Base-by-base conservation (phyloP, 2,329 filamentous ascomycete species). In the Fusarium pseudoanthophilum region DNA sequence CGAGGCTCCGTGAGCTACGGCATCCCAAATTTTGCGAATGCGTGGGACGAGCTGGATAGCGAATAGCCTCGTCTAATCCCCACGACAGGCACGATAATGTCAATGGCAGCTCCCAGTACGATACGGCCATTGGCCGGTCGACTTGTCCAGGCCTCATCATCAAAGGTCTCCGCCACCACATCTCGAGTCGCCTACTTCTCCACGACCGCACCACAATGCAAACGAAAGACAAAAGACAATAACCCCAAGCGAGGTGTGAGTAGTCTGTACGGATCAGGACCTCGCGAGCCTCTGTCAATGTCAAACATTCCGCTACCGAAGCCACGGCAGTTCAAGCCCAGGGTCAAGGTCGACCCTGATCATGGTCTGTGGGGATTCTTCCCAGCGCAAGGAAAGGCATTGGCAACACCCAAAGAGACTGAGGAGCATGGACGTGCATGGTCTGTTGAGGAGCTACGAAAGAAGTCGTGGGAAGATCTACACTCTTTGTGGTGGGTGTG, bases 321-420 rank as follows among this genome's bases (percentile, higher is more conserved):
- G 79, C 95, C 96, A 11, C 80, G 80, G 68, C 86, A 92, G 63
- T 87, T 87, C 69, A 87, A 90, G 79, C 89, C 89, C 60, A 81
- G 85, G 52, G 81, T 92, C 37, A 81, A 88, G 71, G 88, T 87
- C 46, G 92, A 94, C 79, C 87, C 90, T 34, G 84, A 95, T 74
- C 96, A 99, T 83, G 95, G 95, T 36, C 91, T 99, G 16, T 98
- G 93, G 92, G 92, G 90, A 2, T 99, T 99, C 84, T 98, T 99
- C 84, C 90, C 92, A 78, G 87, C 87, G 71, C 88, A 91, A 73
- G 89, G 89, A 73, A 89, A 90, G 78, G 84, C 91, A n/a, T 82
- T 97, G 78, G 87, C 88, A 76, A 91, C 91, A 13, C 95, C 95
- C 10, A 87, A 90, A 40, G 91, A 95, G 75, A 90, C 93, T 63